Evolutionary conservation across 2,329 filamentous ascomycete species (phyloP), one percentile per base, ranked within the genome.

Genomic region (Hypoxylon rubiginosum): DNA sequence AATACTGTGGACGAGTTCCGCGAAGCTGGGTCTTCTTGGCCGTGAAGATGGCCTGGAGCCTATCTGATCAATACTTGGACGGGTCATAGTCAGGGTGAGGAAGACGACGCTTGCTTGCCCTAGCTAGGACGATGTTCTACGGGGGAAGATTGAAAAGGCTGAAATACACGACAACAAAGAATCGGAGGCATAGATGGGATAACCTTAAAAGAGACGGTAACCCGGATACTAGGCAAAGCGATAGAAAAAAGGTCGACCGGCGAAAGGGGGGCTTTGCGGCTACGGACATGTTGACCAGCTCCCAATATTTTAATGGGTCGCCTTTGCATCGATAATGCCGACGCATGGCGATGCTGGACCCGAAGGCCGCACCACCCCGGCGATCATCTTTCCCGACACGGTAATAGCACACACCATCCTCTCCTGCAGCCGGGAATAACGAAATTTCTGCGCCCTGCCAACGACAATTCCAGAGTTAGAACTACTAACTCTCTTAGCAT

Each of bases 1-100:
- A 26, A 79, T 74, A 30, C 67, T 75, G 39, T 64, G 72, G 50
- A 75, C 66, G 6, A 72, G 56, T 36, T 71, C 69, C 13, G 71
- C 65, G 6, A 74, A 63, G 9, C n/a, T 74, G 71, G 28, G 39
- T 24, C 46, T 58, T 26, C 26, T 51, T 17, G 41, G 66, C 26
- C 53, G 50, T 58, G 63, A 43, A 19, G 67, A 49, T 26, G 58
- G 43, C 49, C 54, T 41, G 1, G 39, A 39, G 28, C 53, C 58
- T 34, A 36, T 34, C 49, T 58, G 26, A 21, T 43, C 53, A 26
- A 41, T 28, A 50, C 17, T 51, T 30, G 30, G 21, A 15, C 48
- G 17, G 19, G 64, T 34, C 66, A 69, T 69, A 24, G 30, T 60
- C 17, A 17, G n/a, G 34, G 34, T 43, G 36, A 28, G 28, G 10